These are phyloP conservation scores for Butyriboletus appendiculatus DNA, from an alignment of 1,284 basidiomycete genomes.

Conservation along the genomic window DNA sequence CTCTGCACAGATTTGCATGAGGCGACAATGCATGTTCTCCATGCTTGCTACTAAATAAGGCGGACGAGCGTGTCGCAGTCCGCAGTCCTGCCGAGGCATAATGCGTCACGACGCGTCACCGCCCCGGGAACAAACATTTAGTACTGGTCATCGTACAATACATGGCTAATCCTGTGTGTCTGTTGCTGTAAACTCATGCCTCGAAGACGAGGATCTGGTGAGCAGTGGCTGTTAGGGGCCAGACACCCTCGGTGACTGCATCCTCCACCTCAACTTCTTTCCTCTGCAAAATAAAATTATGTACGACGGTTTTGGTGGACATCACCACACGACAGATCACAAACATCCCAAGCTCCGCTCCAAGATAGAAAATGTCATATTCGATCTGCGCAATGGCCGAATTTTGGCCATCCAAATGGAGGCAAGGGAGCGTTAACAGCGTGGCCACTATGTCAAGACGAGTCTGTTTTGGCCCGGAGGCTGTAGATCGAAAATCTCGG, in stretches of 20 bases:
- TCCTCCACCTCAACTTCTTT: constrained; percentile 34
- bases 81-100: neutral
- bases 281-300: constrained; percentile 32
- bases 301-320: constrained; percentile 22
- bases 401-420: constrained; percentile 17
- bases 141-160: neutral
- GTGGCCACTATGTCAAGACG: constrained; percentile 29
- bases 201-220: constrained; percentile 36
- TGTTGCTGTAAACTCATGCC: constrained; percentile 5
- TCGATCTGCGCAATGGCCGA: constrained; percentile 15
- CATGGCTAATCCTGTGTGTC: neutral
- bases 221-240: constrained; percentile 29
- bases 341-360: constrained; percentile 29
- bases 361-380: constrained; percentile 36
- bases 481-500: constrained; percentile 7
- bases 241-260: constrained; percentile 28
- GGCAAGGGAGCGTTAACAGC: constrained; percentile 26
- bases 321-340: constrained; percentile 23
- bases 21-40: constrained; percentile 18
- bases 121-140: neutral
- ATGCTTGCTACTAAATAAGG: neutral
- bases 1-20: constrained; percentile 1
- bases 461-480: constrained; percentile 16
- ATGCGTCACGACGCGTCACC: neutral
- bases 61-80: constrained; percentile 4